These are phyloP conservation scores for Alternaria infectoria DNA, from an alignment of 2,329 filamentous ascomycete species.

Conservation along the genomic window DNA sequence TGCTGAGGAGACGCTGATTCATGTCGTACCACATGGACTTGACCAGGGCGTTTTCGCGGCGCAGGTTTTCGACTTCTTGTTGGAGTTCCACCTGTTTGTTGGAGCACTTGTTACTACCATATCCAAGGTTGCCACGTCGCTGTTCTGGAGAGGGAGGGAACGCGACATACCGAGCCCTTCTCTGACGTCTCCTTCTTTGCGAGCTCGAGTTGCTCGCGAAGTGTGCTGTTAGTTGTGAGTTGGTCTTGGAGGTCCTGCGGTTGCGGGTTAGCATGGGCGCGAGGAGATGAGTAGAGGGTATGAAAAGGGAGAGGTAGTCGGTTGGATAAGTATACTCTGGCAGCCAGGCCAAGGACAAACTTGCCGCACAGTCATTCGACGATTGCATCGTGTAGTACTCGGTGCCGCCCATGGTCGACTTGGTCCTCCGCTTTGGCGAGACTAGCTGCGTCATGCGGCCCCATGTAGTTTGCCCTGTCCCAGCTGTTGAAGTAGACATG, in stretches of 20 bases:
- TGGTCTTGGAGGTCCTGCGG: slow-evolving; percentile 43
- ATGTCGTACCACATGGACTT: slow-evolving; percentile 88
- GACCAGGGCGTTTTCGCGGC: slow-evolving; percentile 79
- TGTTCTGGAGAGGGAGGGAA: neutral
- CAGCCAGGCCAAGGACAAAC: slow-evolving; percentile 38
- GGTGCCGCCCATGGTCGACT: slow-evolving; percentile 20
- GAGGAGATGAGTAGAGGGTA: neutral
- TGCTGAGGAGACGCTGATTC: slow-evolving; percentile 78
- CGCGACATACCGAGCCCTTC: slow-evolving; percentile 44
- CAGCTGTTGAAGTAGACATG: slow-evolving; percentile 27
- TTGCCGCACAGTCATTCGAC: slow-evolving; percentile 34
- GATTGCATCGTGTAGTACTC: slow-evolving; percentile 20
- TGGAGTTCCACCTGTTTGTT: slow-evolving; percentile 38
- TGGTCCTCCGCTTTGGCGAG: slow-evolving; percentile 26
- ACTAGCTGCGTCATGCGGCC: slow-evolving; percentile 29
- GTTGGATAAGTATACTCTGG: slow-evolving; percentile 34
- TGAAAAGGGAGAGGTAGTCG: neutral
- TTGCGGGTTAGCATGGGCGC: slow-evolving; percentile 16
- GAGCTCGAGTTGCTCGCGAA: slow-evolving; percentile 42
- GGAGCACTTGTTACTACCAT: neutral
- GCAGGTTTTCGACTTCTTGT: slow-evolving; percentile 68
- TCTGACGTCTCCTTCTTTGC: slow-evolving; percentile 43
- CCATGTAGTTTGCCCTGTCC: slow-evolving; percentile 35
- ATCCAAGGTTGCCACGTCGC: neutral
- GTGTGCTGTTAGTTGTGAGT: slow-evolving; percentile 24